Evolutionary conservation across 495 filamentous ascomycete species (phyloP).

Genomic region (Pyrenula aspistea): DNA sequence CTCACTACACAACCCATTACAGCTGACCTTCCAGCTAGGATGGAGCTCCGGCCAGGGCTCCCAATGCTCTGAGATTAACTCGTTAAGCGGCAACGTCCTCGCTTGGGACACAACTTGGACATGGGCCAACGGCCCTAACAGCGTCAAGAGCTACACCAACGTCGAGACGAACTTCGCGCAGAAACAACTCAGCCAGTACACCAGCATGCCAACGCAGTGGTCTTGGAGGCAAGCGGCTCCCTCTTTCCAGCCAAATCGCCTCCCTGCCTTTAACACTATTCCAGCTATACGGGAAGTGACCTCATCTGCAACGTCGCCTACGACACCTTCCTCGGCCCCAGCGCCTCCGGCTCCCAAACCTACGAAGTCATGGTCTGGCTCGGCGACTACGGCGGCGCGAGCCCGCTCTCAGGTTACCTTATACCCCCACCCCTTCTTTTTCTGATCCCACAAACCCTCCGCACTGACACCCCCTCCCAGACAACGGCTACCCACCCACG

Average conservation of each 20-base stretch:
- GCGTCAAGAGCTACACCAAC: slow-evolving; percentile 52
- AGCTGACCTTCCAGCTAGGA: too few relatives aligned
- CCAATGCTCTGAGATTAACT: slow-evolving; percentile 45
- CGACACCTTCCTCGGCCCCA: slow-evolving; percentile 47
- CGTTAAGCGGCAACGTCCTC: slow-evolving; percentile 28
- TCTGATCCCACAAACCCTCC: slow-evolving; percentile 48
- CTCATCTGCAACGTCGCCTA: slow-evolving; percentile 54
- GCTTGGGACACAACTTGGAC: slow-evolving; percentile 46
- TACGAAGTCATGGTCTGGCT: slow-evolving; percentile 71
- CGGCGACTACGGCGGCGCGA: slow-evolving; percentile 35
- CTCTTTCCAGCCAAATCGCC: too few relatives aligned
- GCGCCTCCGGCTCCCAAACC: slow-evolving; percentile 27
- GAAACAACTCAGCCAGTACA: slow-evolving; percentile 33
- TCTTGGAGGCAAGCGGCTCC: too few relatives aligned
- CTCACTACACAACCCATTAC: too few relatives aligned
- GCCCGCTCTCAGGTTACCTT: too few relatives aligned
- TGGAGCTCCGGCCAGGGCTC: slow-evolving; percentile 30
- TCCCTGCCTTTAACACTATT: too few relatives aligned
- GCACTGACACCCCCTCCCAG: slow-evolving; percentile 52
- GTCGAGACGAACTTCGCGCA: slow-evolving; percentile 30
- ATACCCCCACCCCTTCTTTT: slow-evolving; percentile 18
- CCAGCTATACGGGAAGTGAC: slow-evolving; percentile 40
- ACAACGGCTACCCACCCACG: slow-evolving; percentile 25
- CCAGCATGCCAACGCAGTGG: slow-evolving; percentile 35
- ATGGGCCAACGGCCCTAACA: slow-evolving; percentile 30